These are phyloP conservation scores for Adiantum capillusveneris DNA, from an alignment of 75 land plant species.

Conservation along the genomic window DNA sequence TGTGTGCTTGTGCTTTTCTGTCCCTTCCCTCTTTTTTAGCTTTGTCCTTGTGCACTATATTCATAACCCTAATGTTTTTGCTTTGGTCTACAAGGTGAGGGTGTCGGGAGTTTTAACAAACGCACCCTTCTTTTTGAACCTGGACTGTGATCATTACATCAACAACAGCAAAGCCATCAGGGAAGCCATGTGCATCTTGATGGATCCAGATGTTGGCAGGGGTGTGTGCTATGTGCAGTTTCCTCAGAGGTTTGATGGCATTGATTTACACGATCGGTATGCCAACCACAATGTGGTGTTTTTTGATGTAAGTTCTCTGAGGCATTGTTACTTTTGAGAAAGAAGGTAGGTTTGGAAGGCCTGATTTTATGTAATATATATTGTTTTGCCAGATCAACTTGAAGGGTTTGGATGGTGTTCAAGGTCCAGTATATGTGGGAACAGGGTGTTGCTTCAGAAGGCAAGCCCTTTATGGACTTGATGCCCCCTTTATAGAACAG, in stretches of 20 bases:
- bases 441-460: constrained; percentile 84
- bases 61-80: not conserved
- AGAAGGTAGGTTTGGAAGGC: no score
- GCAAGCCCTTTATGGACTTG: constrained; percentile 81
- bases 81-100: constrained; percentile 46
- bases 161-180: constrained; percentile 95
- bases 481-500: constrained; percentile 61
- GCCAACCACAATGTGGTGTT: constrained; percentile 97
- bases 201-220: constrained; percentile 94
- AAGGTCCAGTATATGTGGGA: constrained; percentile 93
- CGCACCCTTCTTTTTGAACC: constrained; percentile 84
- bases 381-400: constrained; percentile 56
- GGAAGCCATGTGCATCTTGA: constrained; percentile 88
- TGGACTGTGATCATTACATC: constrained; percentile 99
- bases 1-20: constrained; percentile 8
- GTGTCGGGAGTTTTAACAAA: constrained; percentile 95
- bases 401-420: constrained; percentile 87
- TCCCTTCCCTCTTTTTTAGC: not conserved
- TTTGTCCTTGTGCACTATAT: no score
- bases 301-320: constrained; percentile 91
- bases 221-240: constrained; percentile 93
- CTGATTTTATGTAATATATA: not conserved
- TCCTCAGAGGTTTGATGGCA: constrained; percentile 98
- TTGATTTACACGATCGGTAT: constrained; percentile 74
- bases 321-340: no score